These are phyloP conservation scores for Phyllosticta citribraziliensis DNA, from an alignment of 2,329 filamentous ascomycete species.

Conservation along the genomic window DNA sequence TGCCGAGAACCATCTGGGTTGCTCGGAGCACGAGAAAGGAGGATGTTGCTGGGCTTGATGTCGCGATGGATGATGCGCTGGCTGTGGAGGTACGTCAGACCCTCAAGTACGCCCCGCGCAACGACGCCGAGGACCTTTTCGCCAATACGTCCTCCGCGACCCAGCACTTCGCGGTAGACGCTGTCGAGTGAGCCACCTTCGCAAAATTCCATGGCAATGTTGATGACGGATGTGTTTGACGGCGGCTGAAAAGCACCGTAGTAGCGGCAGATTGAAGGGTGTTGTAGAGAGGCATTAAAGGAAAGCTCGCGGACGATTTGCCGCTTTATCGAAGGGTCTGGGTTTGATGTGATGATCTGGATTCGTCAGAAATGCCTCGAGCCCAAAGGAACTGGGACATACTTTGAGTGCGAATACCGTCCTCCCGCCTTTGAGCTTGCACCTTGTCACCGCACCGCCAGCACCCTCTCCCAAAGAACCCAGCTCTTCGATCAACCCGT, in stretches of 20 bases:
- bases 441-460: constrained; percentile 87
- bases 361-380: background rate
- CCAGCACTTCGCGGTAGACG: constrained; percentile 95
- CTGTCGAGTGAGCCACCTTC: constrained; percentile 93
- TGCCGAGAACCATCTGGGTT: constrained; percentile 6
- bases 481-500: constrained; percentile 77
- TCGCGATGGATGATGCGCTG: constrained; percentile 98
- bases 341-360: constrained; percentile 95
- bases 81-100: constrained; percentile 87
- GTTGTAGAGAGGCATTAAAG: constrained; percentile 83
- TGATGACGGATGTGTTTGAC: constrained; percentile 90
- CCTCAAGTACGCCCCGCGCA: constrained; percentile 86
- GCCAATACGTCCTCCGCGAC: constrained; percentile 84
- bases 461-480: constrained; percentile 90
- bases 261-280: constrained; percentile 94
- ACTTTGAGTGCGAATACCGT: constrained; percentile 96
- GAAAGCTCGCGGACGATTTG: constrained; percentile 93
- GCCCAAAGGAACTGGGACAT: constrained; percentile 17
- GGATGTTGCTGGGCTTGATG: constrained; percentile 96
- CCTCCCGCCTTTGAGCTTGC: constrained; percentile 80
- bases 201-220: constrained; percentile 98
- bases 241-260: constrained; percentile 89
- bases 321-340: constrained; percentile 95
- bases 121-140: constrained; percentile 97
- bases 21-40: constrained; percentile 58